A percentile compares a stretch with the other conserved stretches of the same genome.
These are phyloP conservation scores for Periconia sp. DNA, from an alignment of 2,329 filamentous ascomycete genomes.

Conservation along the genomic window DNA sequence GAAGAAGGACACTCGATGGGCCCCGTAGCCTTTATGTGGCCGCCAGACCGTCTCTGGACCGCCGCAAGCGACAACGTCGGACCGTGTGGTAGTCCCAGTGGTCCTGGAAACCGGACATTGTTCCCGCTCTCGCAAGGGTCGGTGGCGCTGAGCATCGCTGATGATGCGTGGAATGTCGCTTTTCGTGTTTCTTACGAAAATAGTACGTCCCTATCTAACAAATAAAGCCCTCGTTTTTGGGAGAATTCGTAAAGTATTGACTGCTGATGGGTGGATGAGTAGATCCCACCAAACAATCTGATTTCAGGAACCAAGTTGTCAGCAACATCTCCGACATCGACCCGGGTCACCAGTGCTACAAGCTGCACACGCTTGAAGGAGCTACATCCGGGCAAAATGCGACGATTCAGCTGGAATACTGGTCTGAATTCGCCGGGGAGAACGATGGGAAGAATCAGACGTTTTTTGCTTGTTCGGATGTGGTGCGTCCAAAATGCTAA, in stretches of 20 bases:
- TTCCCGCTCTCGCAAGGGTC: slow-evolving; percentile 61
- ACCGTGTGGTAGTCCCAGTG: slow-evolving; percentile 58
- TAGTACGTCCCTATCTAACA: slow-evolving; percentile 41
- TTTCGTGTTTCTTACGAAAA: slow-evolving; percentile 57
- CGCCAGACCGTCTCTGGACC: slow-evolving; percentile 58
- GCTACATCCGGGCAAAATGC: slow-evolving; percentile 46
- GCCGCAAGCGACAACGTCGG: slow-evolving; percentile 57
- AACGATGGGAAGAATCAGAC: slow-evolving; percentile 43
- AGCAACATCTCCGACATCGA: slow-evolving; percentile 43
- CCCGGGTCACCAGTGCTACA: slow-evolving; percentile 50
- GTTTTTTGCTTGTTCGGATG: slow-evolving; percentile 52
- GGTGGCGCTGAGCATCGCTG: slow-evolving; percentile 59
- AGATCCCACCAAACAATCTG: slow-evolving; percentile 38
- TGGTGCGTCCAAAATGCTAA: slow-evolving; percentile 22
- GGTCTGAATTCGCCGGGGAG: slow-evolving; percentile 45
- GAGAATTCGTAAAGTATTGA: neutral
- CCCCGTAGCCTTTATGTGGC: slow-evolving; percentile 64
- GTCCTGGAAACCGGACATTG: slow-evolving; percentile 53
- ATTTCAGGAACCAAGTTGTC: slow-evolving; percentile 43
- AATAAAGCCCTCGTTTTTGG: neutral
- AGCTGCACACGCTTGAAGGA: slow-evolving; percentile 37
- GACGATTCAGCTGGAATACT: slow-evolving; percentile 51
- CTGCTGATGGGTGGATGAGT: neutral
- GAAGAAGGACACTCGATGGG: slow-evolving; percentile 49
- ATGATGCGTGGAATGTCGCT: slow-evolving; percentile 58